These are phyloP conservation scores for Agaricus sinodeliciosus DNA, from an alignment of 768 basidiomycete genomes.

Conservation along the genomic window DNA sequence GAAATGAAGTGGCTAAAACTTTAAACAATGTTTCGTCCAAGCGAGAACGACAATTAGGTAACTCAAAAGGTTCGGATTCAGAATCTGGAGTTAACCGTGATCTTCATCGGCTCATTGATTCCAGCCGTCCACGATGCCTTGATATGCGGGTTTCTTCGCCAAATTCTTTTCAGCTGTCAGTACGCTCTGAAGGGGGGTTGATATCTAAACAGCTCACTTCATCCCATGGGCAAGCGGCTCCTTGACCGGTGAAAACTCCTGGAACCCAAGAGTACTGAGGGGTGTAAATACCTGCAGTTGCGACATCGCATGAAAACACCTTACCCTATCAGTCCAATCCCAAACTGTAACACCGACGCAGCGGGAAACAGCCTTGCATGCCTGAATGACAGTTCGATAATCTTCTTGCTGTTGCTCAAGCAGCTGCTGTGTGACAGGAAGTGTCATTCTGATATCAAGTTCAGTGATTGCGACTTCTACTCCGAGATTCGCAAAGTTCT, in stretches of 20 bases:
- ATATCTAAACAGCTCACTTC: constrained; percentile 18
- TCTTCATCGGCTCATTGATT: neutral
- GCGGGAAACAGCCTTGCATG: constrained; percentile 37
- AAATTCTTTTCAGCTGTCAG: constrained; percentile 9
- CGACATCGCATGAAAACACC: neutral
- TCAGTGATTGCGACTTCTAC: constrained; percentile 63
- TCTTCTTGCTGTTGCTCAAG: constrained; percentile 50
- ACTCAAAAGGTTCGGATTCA: too few relatives aligned
- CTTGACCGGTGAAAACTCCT: constrained; percentile 28
- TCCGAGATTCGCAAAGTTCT: constrained; percentile 48
- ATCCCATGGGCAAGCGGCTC: constrained; percentile 33
- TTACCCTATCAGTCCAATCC: constrained; percentile 36
- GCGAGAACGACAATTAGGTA: too few relatives aligned
- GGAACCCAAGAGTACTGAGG: constrained; percentile 34
- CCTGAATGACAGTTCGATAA: constrained; percentile 44
- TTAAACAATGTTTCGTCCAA: too few relatives aligned
- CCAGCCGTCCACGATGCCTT: constrained; percentile 13
- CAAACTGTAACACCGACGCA: constrained; percentile 39
- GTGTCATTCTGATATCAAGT: constrained; percentile 52
- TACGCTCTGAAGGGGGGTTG: neutral
- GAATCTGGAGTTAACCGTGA: too few relatives aligned
- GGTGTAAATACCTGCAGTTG: neutral
- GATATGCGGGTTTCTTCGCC: constrained; percentile 16
- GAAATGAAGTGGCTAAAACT: too few relatives aligned
- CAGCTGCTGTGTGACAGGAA: constrained; percentile 40